Percentiles rank a stretch among this genome's conserved stretches.
phyloP scores from a whole-genome alignment of 2,329 filamentous ascomycete genomes.

The Aspergillus texensis region DNA sequence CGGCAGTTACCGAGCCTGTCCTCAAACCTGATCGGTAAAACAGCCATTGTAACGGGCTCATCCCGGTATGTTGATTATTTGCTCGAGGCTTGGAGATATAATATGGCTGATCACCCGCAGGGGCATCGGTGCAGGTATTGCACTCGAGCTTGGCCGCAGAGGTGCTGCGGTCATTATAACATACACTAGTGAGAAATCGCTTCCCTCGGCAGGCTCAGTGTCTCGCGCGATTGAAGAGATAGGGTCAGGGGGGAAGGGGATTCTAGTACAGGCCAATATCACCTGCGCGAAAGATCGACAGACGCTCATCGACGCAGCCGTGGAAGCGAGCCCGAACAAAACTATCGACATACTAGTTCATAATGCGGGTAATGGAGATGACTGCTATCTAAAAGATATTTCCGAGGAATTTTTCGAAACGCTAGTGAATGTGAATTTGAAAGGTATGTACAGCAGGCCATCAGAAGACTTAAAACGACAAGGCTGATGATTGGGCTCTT shows the following conservation, averaged over 20 bases:
- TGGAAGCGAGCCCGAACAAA: not conserved
- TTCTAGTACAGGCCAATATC: not conserved
- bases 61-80: not conserved
- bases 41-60: not conserved
- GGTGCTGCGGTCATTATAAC: conserved; percentile 3
- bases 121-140: conserved; percentile 3
- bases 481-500: too few species aligned
- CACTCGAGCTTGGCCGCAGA: not conserved
- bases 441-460: not conserved
- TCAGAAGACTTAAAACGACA: too few species aligned
- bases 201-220: not conserved
- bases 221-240: not conserved
- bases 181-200: not conserved
- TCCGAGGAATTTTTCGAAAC: not conserved
- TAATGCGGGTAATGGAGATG: not conserved
- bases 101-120: not conserved
- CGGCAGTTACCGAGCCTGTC: not conserved
- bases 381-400: not conserved
- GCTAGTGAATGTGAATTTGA: not conserved
- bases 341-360: not conserved
- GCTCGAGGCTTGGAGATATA: not conserved
- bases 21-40: not conserved
- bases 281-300: not conserved
- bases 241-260: not conserved
- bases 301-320: not conserved